These are phyloP conservation scores for Xylaria sp. DNA, from an alignment of 495 filamentous ascomycete genomes.

Conservation along the genomic window DNA sequence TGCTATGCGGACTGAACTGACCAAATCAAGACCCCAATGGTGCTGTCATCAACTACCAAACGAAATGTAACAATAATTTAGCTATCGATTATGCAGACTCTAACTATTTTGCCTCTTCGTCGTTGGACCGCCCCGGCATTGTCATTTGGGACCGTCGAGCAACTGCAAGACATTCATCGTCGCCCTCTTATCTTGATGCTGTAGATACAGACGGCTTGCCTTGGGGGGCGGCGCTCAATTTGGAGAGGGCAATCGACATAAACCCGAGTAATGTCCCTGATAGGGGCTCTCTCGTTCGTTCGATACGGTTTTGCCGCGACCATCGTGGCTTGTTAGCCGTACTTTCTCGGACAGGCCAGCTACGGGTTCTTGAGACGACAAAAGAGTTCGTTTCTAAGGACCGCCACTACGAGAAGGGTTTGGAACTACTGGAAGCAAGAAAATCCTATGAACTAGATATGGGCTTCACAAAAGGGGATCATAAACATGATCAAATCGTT, in stretches of 20 bases:
- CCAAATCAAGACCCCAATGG: constrained; percentile 55
- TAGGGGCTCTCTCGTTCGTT: constrained; percentile 69
- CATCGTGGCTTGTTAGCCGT: constrained; percentile 76
- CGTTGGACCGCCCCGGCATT: constrained; percentile 70
- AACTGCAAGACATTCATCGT: constrained; percentile 55
- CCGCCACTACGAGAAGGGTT: constrained; percentile 46
- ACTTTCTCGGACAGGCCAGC: constrained; percentile 77
- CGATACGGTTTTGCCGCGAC: constrained; percentile 78
- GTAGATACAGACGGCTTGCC: constrained; percentile 57
- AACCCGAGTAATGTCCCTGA: constrained; percentile 54
- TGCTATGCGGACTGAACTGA: constrained; percentile 20
- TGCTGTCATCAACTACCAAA: constrained; percentile 68
- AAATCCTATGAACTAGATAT: constrained; percentile 61
- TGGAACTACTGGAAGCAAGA: constrained; percentile 60
- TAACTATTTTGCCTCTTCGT: constrained; percentile 94
- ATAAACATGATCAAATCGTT: constrained; percentile 70
- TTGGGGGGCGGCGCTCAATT: constrained; percentile 68
- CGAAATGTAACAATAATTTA: constrained; percentile 87
- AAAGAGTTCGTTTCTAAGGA: constrained; percentile 61
- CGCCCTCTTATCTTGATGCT: constrained; percentile 53
- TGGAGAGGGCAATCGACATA: constrained; percentile 66
- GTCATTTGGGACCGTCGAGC: constrained; percentile 90
- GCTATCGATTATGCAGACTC: constrained; percentile 88
- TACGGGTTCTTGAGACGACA: constrained; percentile 74
- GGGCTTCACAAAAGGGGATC: constrained; percentile 51